Conservation (phyloP, 2,329 filamentous ascomycete species). For the Didymella segeticola region DNA sequence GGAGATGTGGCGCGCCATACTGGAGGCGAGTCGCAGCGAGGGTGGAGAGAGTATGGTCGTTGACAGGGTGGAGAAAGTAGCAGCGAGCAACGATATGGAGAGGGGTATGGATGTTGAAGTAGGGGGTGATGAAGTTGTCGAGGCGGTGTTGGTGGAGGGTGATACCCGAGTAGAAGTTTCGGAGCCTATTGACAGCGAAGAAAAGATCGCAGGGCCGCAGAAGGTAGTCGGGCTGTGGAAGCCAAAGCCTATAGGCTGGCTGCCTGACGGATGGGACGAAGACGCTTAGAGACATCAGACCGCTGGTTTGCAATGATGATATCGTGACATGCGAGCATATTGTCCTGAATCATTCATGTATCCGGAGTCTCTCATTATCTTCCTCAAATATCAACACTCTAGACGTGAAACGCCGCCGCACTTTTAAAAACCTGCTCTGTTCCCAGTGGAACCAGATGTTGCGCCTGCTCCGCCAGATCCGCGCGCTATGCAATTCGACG, state of each 20-base stretch:
- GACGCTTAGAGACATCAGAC: slow-evolving; percentile 16
- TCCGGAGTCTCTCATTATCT: not conserved
- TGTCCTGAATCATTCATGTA: not conserved
- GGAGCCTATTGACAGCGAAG: not conserved
- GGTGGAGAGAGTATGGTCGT: slow-evolving; percentile 13
- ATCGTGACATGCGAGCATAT: no score
- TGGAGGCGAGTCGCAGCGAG: slow-evolving; percentile 39
- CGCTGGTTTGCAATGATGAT: no score
- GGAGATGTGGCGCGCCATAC: slow-evolving; percentile 30
- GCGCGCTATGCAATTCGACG: slow-evolving; percentile 7
- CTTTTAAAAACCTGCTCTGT: not conserved
- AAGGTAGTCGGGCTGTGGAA: slow-evolving; percentile 45
- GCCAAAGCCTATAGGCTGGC: slow-evolving; percentile 39
- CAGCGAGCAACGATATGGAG: not conserved
- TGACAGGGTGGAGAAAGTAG: slow-evolving; percentile 6
- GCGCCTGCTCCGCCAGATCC: not conserved
- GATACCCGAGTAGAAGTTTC: no score
- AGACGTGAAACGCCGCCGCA: not conserved
- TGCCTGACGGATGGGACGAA: slow-evolving; percentile 35
- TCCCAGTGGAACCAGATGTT: not conserved
- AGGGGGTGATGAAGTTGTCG: not conserved
- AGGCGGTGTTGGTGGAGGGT: not conserved
- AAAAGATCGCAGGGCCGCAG: slow-evolving; percentile 33
- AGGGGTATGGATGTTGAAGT: not conserved
- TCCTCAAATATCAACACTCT: not conserved